Conservation (phyloP, 2,329 filamentous ascomycete genomes). For the Tolypocladium capitatum region DNA sequence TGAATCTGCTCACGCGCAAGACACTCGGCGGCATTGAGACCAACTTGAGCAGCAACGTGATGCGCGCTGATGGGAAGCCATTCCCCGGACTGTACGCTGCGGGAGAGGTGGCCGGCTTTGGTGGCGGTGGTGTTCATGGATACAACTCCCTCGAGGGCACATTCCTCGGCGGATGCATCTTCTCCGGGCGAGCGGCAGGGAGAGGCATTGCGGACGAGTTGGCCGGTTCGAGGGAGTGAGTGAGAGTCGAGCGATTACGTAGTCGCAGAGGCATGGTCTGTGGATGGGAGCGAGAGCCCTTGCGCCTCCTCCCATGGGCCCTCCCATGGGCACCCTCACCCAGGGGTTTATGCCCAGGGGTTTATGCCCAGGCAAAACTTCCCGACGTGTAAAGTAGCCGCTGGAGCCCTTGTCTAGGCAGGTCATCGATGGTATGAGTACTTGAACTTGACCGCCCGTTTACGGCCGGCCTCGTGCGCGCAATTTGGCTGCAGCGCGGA, state of each 20-base stretch:
- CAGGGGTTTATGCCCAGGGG: no score
- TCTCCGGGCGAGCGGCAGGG: slow-evolving; percentile 44
- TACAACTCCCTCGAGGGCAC: slow-evolving; percentile 50
- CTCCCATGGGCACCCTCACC: no score
- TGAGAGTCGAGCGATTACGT: background rate
- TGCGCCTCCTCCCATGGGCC: no score
- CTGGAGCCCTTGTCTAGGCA: background rate
- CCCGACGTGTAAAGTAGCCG: background rate
- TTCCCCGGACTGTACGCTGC: slow-evolving; percentile 47
- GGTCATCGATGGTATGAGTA: no score
- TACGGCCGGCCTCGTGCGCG: no score
- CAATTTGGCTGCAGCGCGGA: no score
- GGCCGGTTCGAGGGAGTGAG: background rate
- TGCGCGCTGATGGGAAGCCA: slow-evolving; percentile 30
- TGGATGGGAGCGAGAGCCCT: background rate
- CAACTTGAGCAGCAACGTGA: slow-evolving; percentile 41
- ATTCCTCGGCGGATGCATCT: slow-evolving; percentile 50
- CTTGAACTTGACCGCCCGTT: no score
- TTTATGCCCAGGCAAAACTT: no score
- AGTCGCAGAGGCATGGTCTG: background rate
- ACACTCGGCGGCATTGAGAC: slow-evolving; percentile 48
- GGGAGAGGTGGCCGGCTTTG: slow-evolving; percentile 47
- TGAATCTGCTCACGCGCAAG: slow-evolving; percentile 49
- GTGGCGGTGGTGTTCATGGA: slow-evolving; percentile 48
- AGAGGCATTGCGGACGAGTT: slow-evolving; percentile 38